Base-by-base conservation (phyloP, 2,329 filamentous ascomycete genomes). In the Beauveria brongniartii region DNA sequence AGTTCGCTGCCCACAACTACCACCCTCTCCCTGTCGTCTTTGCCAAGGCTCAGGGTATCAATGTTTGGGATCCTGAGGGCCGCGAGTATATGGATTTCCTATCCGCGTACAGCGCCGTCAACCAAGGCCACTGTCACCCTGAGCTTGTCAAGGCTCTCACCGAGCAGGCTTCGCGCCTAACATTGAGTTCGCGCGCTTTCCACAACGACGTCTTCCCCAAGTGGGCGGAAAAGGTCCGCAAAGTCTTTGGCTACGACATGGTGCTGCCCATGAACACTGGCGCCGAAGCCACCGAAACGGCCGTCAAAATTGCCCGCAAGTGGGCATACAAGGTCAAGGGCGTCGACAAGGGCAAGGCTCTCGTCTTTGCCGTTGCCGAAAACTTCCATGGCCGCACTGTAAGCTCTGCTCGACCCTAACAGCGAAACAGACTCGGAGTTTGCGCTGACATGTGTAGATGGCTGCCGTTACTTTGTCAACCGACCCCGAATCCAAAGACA, bases 301-400 rank as follows among this genome's bases (percentile, higher is more conserved):
- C 89, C 14, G 87, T 97, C 77, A 97, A 97, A 82, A 87, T 97
- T 76, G 93, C 93, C 62, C 84, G 93, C 66, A 97, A 97, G 77
- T 97, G 93, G 93, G 92, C 92, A 5, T 97, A 97, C 82, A 97
- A 96, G 78, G 86, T 90, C 72, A 97, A 97, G 82, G 87, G 88
- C 24, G 93, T 97, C 64, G 87, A 91, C 6, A 80, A 90, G 73
- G 87, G 89, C 71, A 85, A 94, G 80, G 93, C 93, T 9, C 75
- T 94, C 65, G 84, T 97, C 43, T 89, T 97, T 72, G 88, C 87
- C 67, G 92, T 89, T 43, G 79, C 87, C 58, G 91, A 96, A 77
- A 97, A 97, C 80, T 99, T 97, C 78, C 93, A 99, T 77, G 93
- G 93, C 67, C 85, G 93, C 69, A 97, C 94, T 61, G 91, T 94